Conservation (phyloP, 2,329 filamentous ascomycete species). For the Paracorniculantispora psalliotae region DNA sequence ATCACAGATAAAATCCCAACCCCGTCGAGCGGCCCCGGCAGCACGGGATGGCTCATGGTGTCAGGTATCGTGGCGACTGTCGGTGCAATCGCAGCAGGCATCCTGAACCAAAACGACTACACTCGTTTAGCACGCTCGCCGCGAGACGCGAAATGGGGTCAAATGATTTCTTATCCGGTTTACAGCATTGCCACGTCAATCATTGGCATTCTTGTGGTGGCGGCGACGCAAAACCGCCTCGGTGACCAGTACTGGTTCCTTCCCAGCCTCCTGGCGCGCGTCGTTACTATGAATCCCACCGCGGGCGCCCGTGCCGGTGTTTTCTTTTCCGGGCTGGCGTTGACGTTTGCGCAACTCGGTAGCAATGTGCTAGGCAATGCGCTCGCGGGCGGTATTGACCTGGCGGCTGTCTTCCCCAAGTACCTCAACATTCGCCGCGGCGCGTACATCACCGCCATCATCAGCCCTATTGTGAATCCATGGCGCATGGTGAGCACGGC, state of each 20-base stretch:
- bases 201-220: constrained; percentile 36
- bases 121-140: constrained; percentile 30
- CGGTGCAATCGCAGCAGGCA: constrained; percentile 33
- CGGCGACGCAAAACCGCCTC: constrained; percentile 33
- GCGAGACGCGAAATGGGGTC: constrained; percentile 30
- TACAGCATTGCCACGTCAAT: constrained; percentile 32
- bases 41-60: constrained; percentile 33
- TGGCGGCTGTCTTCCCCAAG: constrained; percentile 33
- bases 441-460: constrained; percentile 31
- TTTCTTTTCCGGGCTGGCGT: constrained; percentile 34
- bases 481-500: constrained; percentile 35
- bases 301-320: constrained; percentile 31
- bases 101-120: constrained; percentile 36
- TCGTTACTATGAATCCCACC: constrained; percentile 26
- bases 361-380: constrained; percentile 35
- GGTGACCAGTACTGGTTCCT: constrained; percentile 35
- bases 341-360: constrained; percentile 33
- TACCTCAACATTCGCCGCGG: constrained; percentile 36
- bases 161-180: constrained; percentile 31
- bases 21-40: constrained; percentile 25
- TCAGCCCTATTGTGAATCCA: constrained; percentile 33
- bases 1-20: constrained; percentile 21
- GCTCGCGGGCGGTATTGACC: constrained; percentile 33
- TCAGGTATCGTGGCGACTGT: constrained; percentile 33
- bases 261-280: constrained; percentile 28